These are phyloP conservation scores for Fermentozyma sake DNA, from an alignment of 1,139 yeast species.

Conservation along the genomic window DNA sequence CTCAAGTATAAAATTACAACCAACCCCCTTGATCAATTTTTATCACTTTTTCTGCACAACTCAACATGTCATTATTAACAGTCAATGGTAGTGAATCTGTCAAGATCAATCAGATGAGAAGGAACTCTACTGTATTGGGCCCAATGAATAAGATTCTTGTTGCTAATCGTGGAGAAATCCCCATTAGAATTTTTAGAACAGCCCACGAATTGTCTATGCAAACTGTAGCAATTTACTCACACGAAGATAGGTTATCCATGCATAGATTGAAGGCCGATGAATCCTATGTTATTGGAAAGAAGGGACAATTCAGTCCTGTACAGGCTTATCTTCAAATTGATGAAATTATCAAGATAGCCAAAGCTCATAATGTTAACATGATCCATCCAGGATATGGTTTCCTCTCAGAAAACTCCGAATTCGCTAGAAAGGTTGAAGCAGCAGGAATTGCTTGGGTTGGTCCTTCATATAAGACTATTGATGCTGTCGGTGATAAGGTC, in stretches of 20 bases:
- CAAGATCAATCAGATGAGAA: slow-evolving; percentile 51
- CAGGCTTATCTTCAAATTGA: slow-evolving; percentile 95
- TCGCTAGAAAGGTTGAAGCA: slow-evolving; percentile 87
- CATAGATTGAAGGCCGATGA: slow-evolving; percentile 92
- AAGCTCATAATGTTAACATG: slow-evolving; percentile 85
- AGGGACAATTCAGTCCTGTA: slow-evolving; percentile 90
- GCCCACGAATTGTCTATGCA: slow-evolving; percentile 98
- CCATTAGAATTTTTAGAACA: slow-evolving; percentile 86
- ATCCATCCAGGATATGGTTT: slow-evolving; percentile 99
- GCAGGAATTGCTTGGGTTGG: slow-evolving; percentile 97
- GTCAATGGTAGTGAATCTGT: slow-evolving; percentile 15
- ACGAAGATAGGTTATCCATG: slow-evolving; percentile 92
- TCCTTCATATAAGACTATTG: slow-evolving; percentile 84
- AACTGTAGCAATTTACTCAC: slow-evolving; percentile 95
- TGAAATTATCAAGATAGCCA: slow-evolving; percentile 89
- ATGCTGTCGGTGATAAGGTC: slow-evolving; percentile 97
- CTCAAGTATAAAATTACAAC: too few species aligned
- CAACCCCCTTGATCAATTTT: too few species aligned
- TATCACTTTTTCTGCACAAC: slow-evolving; percentile 14
- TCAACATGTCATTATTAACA: too few species aligned
- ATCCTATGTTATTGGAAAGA: slow-evolving; percentile 85
- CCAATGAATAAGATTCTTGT: slow-evolving; percentile 75
- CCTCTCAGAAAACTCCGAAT: slow-evolving; percentile 88
- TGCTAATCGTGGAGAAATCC: slow-evolving; percentile 95
- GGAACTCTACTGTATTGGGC: slow-evolving; percentile 58